Base-by-base conservation (phyloP, 1,139 yeast genomes). In the Protomyces inouyei region DNA sequence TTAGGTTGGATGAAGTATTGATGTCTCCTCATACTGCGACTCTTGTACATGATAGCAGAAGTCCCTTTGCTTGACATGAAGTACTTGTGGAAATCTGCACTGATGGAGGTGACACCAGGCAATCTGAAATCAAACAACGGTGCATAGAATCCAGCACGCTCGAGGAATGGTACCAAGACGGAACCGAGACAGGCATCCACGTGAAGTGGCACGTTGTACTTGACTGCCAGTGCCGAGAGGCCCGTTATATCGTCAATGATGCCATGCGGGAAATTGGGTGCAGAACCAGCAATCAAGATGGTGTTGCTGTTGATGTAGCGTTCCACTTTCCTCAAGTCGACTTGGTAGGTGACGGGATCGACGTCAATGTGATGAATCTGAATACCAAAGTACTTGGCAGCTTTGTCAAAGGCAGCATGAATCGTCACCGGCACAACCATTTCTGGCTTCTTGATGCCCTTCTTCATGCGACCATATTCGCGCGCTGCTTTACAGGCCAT, bases 21-120 rank as follows among this genome's bases (percentile, higher is more conserved):
- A 71, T 87, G 82, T 70, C 83, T 83, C 65, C 98, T 81, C 66
- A 90, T 79, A 67, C 81, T 80, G 0, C 81, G 73, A 67, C 80
- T 76, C 60, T 97, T 81, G 76, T 93, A 93, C 96, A 93, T 87
- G 70, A 93, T 88, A 48, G 92, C 82, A 0, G 97, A 90, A 0
- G 96, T 87, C 3, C 98, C 98, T 76, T 93, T 93, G 55, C 98
- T 98, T 9, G 98, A 97, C 79, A 92, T 93, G 1, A 98, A 98
- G 73, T 93, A 93, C 75, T 93, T 93, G 79, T 93, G 98, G 18
- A 98, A 92, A 74, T 93, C 98, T 76, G 98, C 93, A 12, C 97
- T 88, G 67, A 93, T 92, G 3, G 97, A 91, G 0, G 98, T 93
- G n/a, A 93, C 98, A 51, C 98, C 98, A 0, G 90, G 87, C 1